Evolutionary conservation across 768 basidiomycete genomes (phyloP), one percentile per base, ranked within the genome.

Genomic region (Rhodosporidiobolus sp.): DNA sequence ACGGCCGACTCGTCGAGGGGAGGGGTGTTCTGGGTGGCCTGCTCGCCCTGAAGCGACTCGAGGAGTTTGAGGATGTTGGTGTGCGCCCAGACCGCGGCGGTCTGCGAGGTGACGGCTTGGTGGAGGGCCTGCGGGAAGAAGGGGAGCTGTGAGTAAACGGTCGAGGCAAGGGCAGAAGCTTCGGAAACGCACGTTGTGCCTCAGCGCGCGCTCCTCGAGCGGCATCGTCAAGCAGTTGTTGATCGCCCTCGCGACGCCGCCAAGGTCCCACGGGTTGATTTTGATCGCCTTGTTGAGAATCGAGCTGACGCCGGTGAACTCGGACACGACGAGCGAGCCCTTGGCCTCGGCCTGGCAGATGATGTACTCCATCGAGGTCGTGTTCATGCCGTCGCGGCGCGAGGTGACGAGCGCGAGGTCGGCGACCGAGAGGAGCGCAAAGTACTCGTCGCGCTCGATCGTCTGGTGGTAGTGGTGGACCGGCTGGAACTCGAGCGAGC

Each of bases 401-500:
- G 94, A 92, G 0, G 95, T 97, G 81, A 97, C 95, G 53, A 98
- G 89, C 24, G 90, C 95, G 20, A 98, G 85, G 80, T 97, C 94
- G 11, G 95, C 94, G 7, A 92, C 94, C 66, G 88, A 89, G 49
- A 99, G 84, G 20, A 99, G 85, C 0, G 93, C 95, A 81, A 97
- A 97, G 81, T 96, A 99, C 80, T 99, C 95, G 82, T 77, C 78
- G 43, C 77, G 69, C 81, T 95, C 95, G 78, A 99, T 87, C 1
- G 91, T 88, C 82, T 99, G 95, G 82, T 99, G 95, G 83, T 96
- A 98, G 79, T 99, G 96, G 80, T 99, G 95, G 46, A 98, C 91
- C 28, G 95, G 95, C 77, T 92, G 90, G 79, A 96, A 98, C 81
- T 96, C 92, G 49, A 99, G 82, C 73, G 89, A 89, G 32, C 95